These are phyloP conservation scores for Daldinia sp. DNA, from an alignment of 2,329 filamentous ascomycete species.

Conservation along the genomic window DNA sequence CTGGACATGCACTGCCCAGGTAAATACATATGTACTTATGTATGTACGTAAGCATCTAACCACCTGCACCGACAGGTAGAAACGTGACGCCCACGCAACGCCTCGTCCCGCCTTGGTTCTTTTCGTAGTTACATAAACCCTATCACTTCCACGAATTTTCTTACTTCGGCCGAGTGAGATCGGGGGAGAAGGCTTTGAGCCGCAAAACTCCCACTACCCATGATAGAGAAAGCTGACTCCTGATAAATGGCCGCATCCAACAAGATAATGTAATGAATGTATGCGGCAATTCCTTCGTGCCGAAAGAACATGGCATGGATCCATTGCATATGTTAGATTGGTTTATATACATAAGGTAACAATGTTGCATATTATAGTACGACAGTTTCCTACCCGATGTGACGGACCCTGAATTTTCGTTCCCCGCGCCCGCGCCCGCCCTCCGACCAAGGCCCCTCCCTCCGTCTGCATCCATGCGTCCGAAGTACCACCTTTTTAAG, in stretches of 20 bases:
- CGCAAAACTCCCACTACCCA: conserved; percentile 10
- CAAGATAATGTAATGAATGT: background rate
- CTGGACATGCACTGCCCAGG: background rate
- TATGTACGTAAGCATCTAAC: background rate
- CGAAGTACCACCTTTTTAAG: conserved; percentile 17
- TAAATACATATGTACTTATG: background rate
- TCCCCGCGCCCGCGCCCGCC: conserved; percentile 10
- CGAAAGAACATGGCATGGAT: background rate
- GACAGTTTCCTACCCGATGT: conserved; percentile 27
- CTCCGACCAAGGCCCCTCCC: conserved; percentile 27
- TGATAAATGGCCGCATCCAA: background rate
- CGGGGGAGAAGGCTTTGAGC: conserved; percentile 9
- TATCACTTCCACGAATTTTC: background rate
- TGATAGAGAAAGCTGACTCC: background rate
- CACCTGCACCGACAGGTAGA: background rate
- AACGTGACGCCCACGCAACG: background rate
- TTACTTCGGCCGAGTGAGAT: background rate
- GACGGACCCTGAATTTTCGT: conserved; percentile 28
- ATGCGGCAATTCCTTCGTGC: background rate
- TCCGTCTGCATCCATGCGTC: conserved; percentile 19
- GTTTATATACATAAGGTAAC: conserved; percentile 1
- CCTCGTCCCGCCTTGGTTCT: background rate
- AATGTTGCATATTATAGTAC: conserved; percentile 11
- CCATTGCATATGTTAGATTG: background rate
- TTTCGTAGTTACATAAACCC: background rate